phyloP scores from a whole-genome alignment of 2,329 filamentous ascomycete genomes.

The Monilinia aucupariae region DNA sequence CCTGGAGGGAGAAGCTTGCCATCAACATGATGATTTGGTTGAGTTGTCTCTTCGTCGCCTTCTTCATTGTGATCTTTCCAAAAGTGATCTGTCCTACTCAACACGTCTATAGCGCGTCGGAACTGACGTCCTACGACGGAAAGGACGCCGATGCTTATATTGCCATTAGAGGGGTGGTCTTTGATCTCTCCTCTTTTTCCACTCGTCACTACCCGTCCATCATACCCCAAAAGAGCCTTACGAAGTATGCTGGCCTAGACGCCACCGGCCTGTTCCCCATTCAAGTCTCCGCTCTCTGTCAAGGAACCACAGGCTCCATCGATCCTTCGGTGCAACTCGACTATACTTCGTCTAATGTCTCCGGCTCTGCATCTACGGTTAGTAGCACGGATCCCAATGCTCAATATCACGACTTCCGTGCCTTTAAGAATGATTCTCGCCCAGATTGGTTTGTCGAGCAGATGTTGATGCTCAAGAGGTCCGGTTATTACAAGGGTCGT shows the following conservation, averaged over 20 bases:
- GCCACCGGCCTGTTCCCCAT: slow-evolving; percentile 87
- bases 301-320: slow-evolving; percentile 61
- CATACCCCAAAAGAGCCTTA: slow-evolving; percentile 53
- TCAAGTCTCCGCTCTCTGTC: slow-evolving; percentile 87
- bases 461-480: slow-evolving; percentile 65
- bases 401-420: slow-evolving; percentile 88
- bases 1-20: slow-evolving; percentile 95
- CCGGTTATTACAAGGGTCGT: slow-evolving; percentile 78
- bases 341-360: slow-evolving; percentile 72
- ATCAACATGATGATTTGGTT: slow-evolving; percentile 99
- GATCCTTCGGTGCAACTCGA: slow-evolving; percentile 75
- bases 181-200: slow-evolving; percentile 70
- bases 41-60: slow-evolving; percentile 68
- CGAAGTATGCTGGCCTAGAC: slow-evolving; percentile 81
- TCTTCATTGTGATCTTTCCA: slow-evolving; percentile 89
- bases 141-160: slow-evolving; percentile 63
- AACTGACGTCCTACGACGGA: slow-evolving; percentile 70
- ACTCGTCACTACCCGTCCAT: slow-evolving; percentile 70
- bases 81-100: slow-evolving; percentile 85
- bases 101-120: slow-evolving; percentile 73
- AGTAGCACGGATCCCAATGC: slow-evolving; percentile 65
- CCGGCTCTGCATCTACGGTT: slow-evolving; percentile 60
- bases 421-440: slow-evolving; percentile 72
- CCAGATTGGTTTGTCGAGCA: slow-evolving; percentile 91
- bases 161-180: slow-evolving; percentile 83